Base-by-base conservation (phyloP, 1,284 basidiomycete species). In the Puccinia triticina region DNA sequence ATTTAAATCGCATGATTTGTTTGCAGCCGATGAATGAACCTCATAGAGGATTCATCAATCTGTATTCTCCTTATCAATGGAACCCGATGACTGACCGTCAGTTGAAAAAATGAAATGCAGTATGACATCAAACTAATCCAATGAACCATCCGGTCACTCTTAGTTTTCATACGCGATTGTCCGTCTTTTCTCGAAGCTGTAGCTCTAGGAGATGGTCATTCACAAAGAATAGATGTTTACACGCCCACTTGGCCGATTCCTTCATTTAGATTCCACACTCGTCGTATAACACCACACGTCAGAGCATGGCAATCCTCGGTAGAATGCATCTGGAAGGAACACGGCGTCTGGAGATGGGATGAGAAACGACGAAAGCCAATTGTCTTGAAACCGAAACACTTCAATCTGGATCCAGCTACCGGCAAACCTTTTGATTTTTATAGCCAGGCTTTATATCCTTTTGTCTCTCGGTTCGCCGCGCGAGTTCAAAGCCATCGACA, bases 41-140 rank as follows among this genome's bases (percentile, higher is more conserved):
- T 0, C 96, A 99, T 88, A 90, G 92, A 85, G 97, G 96, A 34
- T 97, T 95, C 86, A 91, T 97, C 83, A 91, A 93, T 82, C 88
- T 96, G 2, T 89, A 91, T 59, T 94, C 94, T 2, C 90, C 98
- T 76, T 92, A 98, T 85, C 89, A 89, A 46, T 98, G 94, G 88
- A 92, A 98, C 87, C 95, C 97, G 87, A 95, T 94, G 84, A 97
- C 95, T 14, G 95, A 98, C 86, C 90, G 99, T 8, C 95, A 98
- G 85, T 90, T 12, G 4, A 98, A 40, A 91, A 92, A 26, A 37
- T 26, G 18, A 16, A 64, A 1, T 34, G 32, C 37, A 43, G 4
- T 43, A 43, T 43, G 1, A 43, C 74, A 53, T 66, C 0, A 81
- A 37, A 80, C 72, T 82, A 84, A 14, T 77, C 87, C 14, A 85